Base-by-base conservation (phyloP, 345 rosid genomes). In the Hibiscus tridactylites region DNA sequence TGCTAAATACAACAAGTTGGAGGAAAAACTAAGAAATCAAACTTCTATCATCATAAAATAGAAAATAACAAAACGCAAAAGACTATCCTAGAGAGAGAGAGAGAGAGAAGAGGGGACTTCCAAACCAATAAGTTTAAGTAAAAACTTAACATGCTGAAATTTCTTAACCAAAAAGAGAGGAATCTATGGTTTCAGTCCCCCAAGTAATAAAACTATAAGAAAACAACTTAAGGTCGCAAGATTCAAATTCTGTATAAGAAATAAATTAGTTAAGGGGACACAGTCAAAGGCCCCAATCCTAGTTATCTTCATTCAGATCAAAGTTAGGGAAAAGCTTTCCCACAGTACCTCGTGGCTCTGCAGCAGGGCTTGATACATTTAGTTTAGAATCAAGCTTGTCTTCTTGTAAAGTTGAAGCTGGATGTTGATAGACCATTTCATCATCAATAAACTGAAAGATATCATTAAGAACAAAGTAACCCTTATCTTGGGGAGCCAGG, bases 401-500 rank as follows among this genome's bases (percentile, higher is more conserved):
- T 56, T 91, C 96, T 9, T 90, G 70, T 17, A 81, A 26, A 17
- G 79, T 47, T 5, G 90, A 76, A 71, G 85, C 81, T 6, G 93
- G 87, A 73, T 81, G 87, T 65, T 87, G 91, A 28, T 68, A 77
- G 35, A 77, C 64, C 5, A 79, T 54, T 60, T 73, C 93, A 5
- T 89, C 97, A 4, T 86, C 88, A 21, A 86, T 53, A 73, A 90
- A 90, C 74, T 87, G 96, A 75, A 95, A 92, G 75, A 92, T 83
- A 86, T 95, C 99, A 73, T 87, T 95, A 39, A 88, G 90, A 75
- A 95, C 90, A 76, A 88, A 95, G 73, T 83, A 92, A 66, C 99
- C 99, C 82, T 87, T 90, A 54, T 90, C 91, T 78, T 95, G 99
- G 61, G 99, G 99, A 70, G 98, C 99, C 11, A 95, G 94, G 71